Evolutionary conservation across 2,329 filamentous ascomycete genomes (phyloP).

Genomic region (Stemphylium vesicarium): DNA sequence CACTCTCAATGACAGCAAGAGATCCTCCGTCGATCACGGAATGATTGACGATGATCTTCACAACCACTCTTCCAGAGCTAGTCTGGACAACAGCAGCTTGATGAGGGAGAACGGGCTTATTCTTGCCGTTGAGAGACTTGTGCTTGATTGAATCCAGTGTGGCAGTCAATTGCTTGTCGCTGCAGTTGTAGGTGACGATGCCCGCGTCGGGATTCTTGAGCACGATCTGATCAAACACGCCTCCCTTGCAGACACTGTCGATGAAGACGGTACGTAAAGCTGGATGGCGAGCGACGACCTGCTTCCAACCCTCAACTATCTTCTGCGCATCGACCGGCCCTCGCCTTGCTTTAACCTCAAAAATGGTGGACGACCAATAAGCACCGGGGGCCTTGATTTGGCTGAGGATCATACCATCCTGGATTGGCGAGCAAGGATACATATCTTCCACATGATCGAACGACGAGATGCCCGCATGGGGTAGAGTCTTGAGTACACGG

Average conservation of each 20-base stretch:
- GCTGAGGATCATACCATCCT: conserved; percentile 44
- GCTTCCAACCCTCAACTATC: conserved; percentile 37
- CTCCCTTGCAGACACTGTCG: conserved; percentile 44
- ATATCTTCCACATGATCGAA: conserved; percentile 40
- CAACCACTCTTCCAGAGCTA: conserved; percentile 33
- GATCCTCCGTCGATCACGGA: conserved; percentile 45
- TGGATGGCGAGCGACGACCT: conserved; percentile 42
- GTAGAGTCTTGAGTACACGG: conserved; percentile 36
- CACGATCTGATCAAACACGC: conserved; percentile 46
- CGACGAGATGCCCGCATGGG: conserved; percentile 26
- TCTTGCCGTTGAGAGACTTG: conserved; percentile 35
- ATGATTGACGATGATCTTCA: conserved; percentile 47
- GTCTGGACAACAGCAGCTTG: conserved; percentile 40
- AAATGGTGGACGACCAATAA: conserved; percentile 40
- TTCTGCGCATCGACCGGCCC: conserved; percentile 30
- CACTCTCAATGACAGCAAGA: conserved; percentile 37
- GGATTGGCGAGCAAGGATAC: conserved; percentile 42
- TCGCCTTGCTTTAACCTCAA: conserved; percentile 34
- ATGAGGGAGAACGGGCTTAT: conserved; percentile 41
- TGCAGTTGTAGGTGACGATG: conserved; percentile 28
- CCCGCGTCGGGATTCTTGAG: conserved; percentile 35
- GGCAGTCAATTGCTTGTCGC: conserved; percentile 27
- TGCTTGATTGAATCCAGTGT: conserved; percentile 37
- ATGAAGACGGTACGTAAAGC: conserved; percentile 44
- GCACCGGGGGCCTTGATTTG: conserved; percentile 40